Conservation (phyloP, 2,329 filamentous ascomycete genomes). For the Aspergillus spinulosporus region DNA sequence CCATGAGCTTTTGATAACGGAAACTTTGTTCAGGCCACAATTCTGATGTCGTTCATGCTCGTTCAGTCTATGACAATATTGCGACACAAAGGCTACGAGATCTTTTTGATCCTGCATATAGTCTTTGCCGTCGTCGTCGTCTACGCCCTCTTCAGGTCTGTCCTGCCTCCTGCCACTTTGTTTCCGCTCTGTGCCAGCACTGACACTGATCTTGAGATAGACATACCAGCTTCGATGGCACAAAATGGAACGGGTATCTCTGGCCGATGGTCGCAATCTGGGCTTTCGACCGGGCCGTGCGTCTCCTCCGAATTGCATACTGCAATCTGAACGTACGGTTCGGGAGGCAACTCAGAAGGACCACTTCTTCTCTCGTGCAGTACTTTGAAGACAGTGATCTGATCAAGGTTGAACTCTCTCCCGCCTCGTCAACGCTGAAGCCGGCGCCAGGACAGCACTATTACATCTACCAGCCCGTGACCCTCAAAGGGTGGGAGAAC, state of each 20-base stretch:
- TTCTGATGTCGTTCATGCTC: neutral
- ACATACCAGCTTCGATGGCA: slow-evolving; percentile 48
- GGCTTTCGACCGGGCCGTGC: slow-evolving; percentile 44
- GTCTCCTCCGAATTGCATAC: slow-evolving; percentile 35
- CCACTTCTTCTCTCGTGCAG: neutral
- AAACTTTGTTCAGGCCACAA: neutral
- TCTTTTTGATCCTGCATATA: slow-evolving; percentile 44
- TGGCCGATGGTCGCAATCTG: slow-evolving; percentile 52
- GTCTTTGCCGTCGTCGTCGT: slow-evolving; percentile 40
- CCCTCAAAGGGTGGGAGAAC: slow-evolving; percentile 47
- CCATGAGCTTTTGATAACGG: neutral
- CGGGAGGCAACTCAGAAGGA: neutral
- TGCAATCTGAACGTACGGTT: slow-evolving; percentile 39
- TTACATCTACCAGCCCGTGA: slow-evolving; percentile 47
- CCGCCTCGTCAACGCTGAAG: neutral
- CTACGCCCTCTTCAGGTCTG: slow-evolving; percentile 27
- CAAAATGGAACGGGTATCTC: slow-evolving; percentile 49
- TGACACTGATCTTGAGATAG: slow-evolving; percentile 20
- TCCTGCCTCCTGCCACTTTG: slow-evolving; percentile 18
- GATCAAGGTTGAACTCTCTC: neutral
- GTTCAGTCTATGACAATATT: neutral
- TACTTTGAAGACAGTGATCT: neutral
- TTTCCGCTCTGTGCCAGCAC: neutral
- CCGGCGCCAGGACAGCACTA: slow-evolving; percentile 45
- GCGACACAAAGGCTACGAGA: slow-evolving; percentile 41